Conservation (phyloP, 139 green algal genomes). For the Chlamydomonas incerta region DNA sequence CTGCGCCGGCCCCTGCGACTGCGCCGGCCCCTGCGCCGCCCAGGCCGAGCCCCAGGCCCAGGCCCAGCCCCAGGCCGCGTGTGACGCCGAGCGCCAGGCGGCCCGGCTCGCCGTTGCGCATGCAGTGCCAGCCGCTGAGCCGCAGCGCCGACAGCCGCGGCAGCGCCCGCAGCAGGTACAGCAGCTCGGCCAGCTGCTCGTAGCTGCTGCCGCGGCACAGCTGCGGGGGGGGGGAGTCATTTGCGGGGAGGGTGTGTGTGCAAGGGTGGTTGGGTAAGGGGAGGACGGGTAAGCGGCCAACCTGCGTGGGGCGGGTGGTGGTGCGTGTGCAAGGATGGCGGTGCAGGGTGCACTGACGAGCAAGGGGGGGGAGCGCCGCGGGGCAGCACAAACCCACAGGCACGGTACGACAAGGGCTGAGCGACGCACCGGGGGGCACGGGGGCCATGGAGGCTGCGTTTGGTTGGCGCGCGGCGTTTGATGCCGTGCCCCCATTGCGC, state of each 20-base stretch:
- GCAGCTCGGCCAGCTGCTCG: slow-evolving; percentile 33
- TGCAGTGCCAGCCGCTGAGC: slow-evolving; percentile 32
- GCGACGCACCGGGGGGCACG: too few relatives aligned
- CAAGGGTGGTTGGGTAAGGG: neutral
- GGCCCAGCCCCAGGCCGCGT: neutral
- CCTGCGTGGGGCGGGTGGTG: too few relatives aligned
- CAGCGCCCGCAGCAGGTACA: slow-evolving; percentile 25
- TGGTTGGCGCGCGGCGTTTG: too few relatives aligned
- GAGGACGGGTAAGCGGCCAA: too few relatives aligned
- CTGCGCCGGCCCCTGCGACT: neutral
- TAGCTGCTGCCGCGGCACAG: slow-evolving; percentile 11
- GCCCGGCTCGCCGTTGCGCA: slow-evolving; percentile 2
- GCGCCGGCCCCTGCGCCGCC: neutral
- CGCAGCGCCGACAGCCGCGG: slow-evolving; percentile 3
- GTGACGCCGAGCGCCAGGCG: slow-evolving; percentile 3
- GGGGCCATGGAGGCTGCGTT: too few relatives aligned
- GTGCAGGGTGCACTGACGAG: too few relatives aligned
- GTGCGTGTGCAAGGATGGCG: too few relatives aligned
- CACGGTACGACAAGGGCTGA: too few relatives aligned
- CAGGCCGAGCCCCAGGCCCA: neutral
- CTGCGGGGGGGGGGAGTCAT: too few relatives aligned
- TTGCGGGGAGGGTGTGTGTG: neutral
- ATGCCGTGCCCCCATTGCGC: too few relatives aligned
- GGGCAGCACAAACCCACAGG: too few relatives aligned
- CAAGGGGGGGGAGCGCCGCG: too few relatives aligned